A percentile compares a stretch with the other conserved stretches of the same genome.
phyloP scores from a whole-genome alignment of 2,329 filamentous ascomycete genomes.

The Gaeumannomyces tritici region DNA sequence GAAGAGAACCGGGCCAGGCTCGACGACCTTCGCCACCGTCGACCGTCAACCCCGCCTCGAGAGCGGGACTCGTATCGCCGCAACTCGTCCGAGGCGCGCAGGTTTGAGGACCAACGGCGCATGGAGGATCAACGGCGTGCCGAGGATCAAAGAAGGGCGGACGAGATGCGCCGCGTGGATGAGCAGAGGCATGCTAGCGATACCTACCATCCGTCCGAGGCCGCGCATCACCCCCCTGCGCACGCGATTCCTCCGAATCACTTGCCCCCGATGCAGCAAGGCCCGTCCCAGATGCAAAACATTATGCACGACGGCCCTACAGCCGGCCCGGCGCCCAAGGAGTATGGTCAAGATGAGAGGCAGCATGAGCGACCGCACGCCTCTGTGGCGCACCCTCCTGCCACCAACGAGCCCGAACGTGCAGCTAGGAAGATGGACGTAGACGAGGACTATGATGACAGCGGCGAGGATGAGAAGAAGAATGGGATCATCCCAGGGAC shows the following conservation, averaged over 20 bases:
- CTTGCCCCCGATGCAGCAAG: conserved; percentile 55
- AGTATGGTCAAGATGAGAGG: conserved; percentile 43
- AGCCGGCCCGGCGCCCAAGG: conserved; percentile 38
- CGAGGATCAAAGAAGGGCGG: conserved; percentile 50
- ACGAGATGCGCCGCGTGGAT: conserved; percentile 42
- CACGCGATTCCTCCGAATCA: conserved; percentile 44
- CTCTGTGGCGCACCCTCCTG: conserved; percentile 29
- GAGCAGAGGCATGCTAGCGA: conserved; percentile 64
- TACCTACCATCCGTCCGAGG: conserved; percentile 84
- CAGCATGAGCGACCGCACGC: background rate
- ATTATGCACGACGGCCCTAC: conserved; percentile 41
- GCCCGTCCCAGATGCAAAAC: conserved; percentile 37
- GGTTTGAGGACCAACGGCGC: conserved; percentile 54
- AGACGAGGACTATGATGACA: conserved; percentile 95
- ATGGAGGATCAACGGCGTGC: conserved; percentile 42
- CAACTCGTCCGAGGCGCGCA: conserved; percentile 64
- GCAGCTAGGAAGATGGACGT: conserved; percentile 94
- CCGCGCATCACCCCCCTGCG: conserved; percentile 71
- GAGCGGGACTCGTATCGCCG: conserved; percentile 62
- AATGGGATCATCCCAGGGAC: conserved; percentile 32
- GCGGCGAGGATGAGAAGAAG: conserved; percentile 77
- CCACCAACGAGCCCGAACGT: conserved; percentile 63
- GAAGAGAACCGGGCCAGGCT: conserved; percentile 82
- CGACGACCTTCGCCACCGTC: conserved; percentile 73
- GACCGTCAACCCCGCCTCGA: conserved; percentile 66